Evolutionary conservation across 176 grass and related monocot species (phyloP).

Genomic region (Panicum miliaceum): DNA sequence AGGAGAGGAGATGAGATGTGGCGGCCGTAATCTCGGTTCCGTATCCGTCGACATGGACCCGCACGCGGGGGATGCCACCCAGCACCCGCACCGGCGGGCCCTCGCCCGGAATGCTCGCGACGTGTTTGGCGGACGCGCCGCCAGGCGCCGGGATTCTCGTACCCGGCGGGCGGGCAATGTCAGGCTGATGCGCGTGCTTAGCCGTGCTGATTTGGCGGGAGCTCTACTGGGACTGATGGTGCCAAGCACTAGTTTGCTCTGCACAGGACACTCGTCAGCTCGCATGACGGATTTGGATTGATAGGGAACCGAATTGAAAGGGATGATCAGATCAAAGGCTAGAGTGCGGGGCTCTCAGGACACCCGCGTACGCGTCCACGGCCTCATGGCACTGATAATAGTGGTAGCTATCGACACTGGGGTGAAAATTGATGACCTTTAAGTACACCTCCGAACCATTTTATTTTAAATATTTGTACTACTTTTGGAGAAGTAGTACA

Average conservation of each 20-base stretch:
- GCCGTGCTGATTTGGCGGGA: neutral
- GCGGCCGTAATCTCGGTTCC: neutral
- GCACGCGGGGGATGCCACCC: neutral
- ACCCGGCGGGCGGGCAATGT: neutral
- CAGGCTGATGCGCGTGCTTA: slow-evolving; percentile 28
- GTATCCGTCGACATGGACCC: slow-evolving; percentile 13
- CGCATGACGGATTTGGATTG: neutral
- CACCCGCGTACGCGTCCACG: slow-evolving; percentile 5
- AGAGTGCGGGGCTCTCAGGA: neutral
- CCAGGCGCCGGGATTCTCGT: neutral
- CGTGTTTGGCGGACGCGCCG: slow-evolving; percentile 14
- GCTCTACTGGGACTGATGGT: neutral
- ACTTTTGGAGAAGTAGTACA: too few species aligned
- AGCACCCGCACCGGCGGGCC: slow-evolving; percentile 5
- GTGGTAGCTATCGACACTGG: too few species aligned
- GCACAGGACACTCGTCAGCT: neutral
- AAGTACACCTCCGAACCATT: too few species aligned
- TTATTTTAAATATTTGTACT: too few species aligned
- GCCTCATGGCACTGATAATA: neutral
- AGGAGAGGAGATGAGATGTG: neutral
- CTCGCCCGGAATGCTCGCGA: slow-evolving; percentile 4
- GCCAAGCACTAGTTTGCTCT: too few species aligned
- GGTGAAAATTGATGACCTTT: too few species aligned
- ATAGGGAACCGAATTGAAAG: neutral
- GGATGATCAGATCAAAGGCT: neutral